Evolutionary conservation across 441 rosid genomes (phyloP).

Genomic region (Macaranga tanarius): DNA sequence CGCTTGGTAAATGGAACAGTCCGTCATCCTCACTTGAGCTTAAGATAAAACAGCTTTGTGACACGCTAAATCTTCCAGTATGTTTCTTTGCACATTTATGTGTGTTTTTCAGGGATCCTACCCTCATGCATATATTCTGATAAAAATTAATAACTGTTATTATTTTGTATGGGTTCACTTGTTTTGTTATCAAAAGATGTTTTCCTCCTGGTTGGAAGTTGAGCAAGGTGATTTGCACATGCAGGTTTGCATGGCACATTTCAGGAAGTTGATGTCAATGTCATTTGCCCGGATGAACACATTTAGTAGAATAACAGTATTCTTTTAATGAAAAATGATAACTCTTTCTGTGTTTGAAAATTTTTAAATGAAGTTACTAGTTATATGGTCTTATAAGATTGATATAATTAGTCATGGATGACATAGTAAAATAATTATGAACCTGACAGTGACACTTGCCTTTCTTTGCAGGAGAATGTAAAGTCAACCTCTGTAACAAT

Average conservation of each 20-base stretch:
- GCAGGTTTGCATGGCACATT: neutral
- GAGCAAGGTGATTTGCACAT: neutral
- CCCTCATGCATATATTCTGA: neutral
- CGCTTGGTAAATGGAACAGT: constrained; percentile 16
- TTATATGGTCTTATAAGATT: neutral
- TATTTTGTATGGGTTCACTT: neutral
- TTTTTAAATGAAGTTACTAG: neutral
- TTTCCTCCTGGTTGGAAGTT: neutral
- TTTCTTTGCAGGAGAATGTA: constrained; percentile 33
- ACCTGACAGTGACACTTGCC: neutral
- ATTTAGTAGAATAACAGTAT: neutral
- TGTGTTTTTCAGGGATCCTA: neutral
- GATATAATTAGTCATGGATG: neutral
- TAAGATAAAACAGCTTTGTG: constrained; percentile 37
- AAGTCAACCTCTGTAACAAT: constrained; percentile 31
- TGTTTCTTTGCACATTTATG: neutral
- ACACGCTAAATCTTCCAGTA: constrained; percentile 40
- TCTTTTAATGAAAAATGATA: neutral
- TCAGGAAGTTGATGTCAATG: neutral
- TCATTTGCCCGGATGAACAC: neutral
- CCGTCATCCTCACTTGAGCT: constrained; percentile 27
- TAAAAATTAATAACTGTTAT: neutral
- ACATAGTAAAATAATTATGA: neutral
- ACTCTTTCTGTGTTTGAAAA: neutral
- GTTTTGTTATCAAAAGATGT: neutral